Conservation (phyloP, 306 rosid species). For the Mimosa pudica region DNA sequence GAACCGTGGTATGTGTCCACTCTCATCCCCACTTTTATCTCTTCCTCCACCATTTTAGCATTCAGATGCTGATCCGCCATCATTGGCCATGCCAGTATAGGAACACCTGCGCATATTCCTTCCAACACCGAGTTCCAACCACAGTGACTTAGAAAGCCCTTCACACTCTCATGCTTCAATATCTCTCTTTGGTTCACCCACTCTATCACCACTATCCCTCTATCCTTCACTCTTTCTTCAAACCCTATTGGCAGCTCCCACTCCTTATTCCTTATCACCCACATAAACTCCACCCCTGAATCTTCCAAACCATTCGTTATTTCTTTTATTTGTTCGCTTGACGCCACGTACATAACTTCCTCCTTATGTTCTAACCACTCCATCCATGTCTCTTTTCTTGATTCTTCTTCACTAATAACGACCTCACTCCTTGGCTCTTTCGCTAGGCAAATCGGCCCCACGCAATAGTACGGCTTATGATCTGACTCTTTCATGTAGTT, state of each 20-base stretch:
- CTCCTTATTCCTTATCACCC: conserved; percentile 44
- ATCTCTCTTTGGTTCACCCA: too few relatives aligned
- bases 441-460: conserved; percentile 50
- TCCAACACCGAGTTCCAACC: too few relatives aligned
- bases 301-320: conserved; percentile 49
- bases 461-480: conserved; percentile 32
- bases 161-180: too few relatives aligned
- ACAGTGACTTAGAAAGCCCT: too few relatives aligned
- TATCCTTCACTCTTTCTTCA: too few relatives aligned
- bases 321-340: conserved; percentile 36
- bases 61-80: conserved; percentile 55
- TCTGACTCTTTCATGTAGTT: conserved; percentile 20
- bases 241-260: neutral
- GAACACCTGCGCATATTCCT: too few relatives aligned
- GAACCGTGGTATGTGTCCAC: conserved; percentile 35
- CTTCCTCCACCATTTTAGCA: conserved; percentile 58
- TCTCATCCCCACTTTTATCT: conserved; percentile 46
- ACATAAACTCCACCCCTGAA: conserved; percentile 41
- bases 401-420: neutral
- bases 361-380: conserved; percentile 46
- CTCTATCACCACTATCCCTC: too few relatives aligned
- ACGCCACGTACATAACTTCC: conserved; percentile 47
- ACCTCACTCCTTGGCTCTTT: neutral
- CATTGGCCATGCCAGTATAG: neutral
- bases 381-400: conserved; percentile 15